Evolutionary conservation across 768 basidiomycete species (phyloP).

Genomic region (Calvatia gigantea): DNA sequence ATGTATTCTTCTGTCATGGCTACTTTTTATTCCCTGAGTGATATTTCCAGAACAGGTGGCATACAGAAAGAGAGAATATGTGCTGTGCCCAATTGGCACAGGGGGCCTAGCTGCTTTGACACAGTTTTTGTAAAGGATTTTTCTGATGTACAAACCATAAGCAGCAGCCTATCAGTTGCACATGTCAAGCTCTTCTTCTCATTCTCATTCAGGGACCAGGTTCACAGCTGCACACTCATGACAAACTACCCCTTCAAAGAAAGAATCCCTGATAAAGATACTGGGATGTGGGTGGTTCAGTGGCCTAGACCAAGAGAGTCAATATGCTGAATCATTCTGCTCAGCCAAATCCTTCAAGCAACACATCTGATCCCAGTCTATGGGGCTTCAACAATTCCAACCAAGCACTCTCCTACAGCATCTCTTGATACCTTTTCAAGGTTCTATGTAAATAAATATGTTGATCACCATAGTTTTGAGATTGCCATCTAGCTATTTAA

Average conservation of each 20-base stretch:
- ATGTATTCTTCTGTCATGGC: not conserved
- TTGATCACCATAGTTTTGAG: slow-evolving; percentile 11
- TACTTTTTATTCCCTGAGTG: not conserved
- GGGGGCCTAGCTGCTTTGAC: not conserved
- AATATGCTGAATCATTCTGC: not conserved
- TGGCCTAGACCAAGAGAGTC: not conserved
- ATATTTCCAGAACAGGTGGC: not conserved
- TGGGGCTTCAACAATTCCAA: slow-evolving; percentile 19
- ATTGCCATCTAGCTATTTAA: not conserved
- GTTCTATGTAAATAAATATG: slow-evolving; percentile 12
- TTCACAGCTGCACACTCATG: slow-evolving; percentile 2
- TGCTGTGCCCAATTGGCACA: not conserved
- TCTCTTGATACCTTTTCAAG: slow-evolving; percentile 4
- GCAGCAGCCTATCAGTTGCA: not conserved
- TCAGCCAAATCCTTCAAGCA: not conserved
- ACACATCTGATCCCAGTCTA: slow-evolving; percentile 11
- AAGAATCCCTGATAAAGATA: not conserved
- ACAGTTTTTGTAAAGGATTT: not conserved
- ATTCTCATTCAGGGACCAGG: not conserved
- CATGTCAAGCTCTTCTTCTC: slow-evolving; percentile 3
- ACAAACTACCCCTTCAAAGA: not conserved
- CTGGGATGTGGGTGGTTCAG: not conserved
- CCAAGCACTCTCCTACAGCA: slow-evolving; percentile 11
- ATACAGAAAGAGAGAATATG: not conserved
- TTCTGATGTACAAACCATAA: not conserved